Evolutionary conservation across 2,329 filamentous ascomycete genomes (phyloP).

Genomic region (Stachybotrys chlorohalonatus): DNA sequence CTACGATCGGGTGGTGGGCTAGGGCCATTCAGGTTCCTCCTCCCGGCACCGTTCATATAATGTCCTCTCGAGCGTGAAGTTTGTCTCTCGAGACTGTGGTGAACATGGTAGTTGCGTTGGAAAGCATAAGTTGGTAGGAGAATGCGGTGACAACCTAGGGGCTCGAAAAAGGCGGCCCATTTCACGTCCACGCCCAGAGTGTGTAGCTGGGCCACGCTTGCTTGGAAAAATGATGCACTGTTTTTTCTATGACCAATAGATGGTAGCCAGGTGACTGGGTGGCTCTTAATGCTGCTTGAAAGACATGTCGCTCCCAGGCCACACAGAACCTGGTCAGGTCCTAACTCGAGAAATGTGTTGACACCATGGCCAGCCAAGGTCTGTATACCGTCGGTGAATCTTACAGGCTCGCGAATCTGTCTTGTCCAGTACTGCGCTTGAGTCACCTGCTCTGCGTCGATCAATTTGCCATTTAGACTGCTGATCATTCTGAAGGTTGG

Average conservation of each 20-base stretch:
- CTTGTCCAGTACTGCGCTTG: constrained; percentile 49
- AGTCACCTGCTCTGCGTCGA: constrained; percentile 37
- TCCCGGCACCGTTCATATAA: no score
- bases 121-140: constrained; percentile 21
- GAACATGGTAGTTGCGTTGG: constrained; percentile 8
- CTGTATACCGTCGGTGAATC: constrained; percentile 37
- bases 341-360: constrained; percentile 19
- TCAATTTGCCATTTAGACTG: constrained; percentile 47
- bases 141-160: constrained; percentile 15
- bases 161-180: constrained; percentile 19
- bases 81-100: neutral
- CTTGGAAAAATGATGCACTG: constrained; percentile 8
- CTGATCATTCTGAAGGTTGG: constrained; percentile 53
- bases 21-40: no score
- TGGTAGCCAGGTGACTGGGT: constrained; percentile 13
- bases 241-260: constrained; percentile 12
- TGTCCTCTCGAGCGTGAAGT: neutral
- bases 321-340: constrained; percentile 16
- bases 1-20: no score
- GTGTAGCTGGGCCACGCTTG: constrained; percentile 15
- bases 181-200: constrained; percentile 13
- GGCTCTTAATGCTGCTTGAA: constrained; percentile 3
- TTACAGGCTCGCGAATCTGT: constrained; percentile 54
- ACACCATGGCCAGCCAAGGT: constrained; percentile 11
- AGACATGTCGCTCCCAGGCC: constrained; percentile 18